phyloP scores from a whole-genome alignment of 176 grass and related monocot species.

The Oryza glaberrima region DNA sequence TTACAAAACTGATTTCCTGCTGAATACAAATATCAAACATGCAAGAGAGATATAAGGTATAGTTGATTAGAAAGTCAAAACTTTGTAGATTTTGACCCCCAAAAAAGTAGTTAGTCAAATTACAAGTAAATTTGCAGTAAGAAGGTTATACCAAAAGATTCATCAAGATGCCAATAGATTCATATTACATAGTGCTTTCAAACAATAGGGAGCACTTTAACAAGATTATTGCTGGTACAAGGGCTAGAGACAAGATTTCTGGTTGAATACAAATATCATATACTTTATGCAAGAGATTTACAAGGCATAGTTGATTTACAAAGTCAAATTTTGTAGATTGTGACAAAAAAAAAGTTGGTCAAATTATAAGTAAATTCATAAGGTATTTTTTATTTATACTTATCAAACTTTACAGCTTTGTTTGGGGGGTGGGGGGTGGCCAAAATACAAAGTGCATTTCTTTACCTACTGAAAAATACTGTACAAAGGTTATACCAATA shows the following conservation, averaged over 20 bases:
- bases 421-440: no score
- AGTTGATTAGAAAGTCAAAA: neutral
- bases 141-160: neutral
- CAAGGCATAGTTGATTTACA: neutral
- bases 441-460: neutral
- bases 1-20: neutral
- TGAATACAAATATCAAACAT: neutral
- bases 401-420: no score
- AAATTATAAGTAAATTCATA: neutral
- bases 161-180: neutral
- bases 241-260: neutral
- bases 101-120: neutral
- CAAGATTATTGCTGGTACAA: no score
- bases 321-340: neutral
- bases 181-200: neutral
- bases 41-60: neutral
- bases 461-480: neutral
- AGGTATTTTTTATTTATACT: no score
- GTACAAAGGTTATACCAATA: neutral
- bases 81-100: neutral
- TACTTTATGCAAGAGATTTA: neutral
- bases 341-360: neutral
- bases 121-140: neutral
- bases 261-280: neutral
- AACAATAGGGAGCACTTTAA: neutral